Evolutionary conservation across 176 grass and related monocot genomes (phyloP).

Genomic region (Chloris gayana): DNA sequence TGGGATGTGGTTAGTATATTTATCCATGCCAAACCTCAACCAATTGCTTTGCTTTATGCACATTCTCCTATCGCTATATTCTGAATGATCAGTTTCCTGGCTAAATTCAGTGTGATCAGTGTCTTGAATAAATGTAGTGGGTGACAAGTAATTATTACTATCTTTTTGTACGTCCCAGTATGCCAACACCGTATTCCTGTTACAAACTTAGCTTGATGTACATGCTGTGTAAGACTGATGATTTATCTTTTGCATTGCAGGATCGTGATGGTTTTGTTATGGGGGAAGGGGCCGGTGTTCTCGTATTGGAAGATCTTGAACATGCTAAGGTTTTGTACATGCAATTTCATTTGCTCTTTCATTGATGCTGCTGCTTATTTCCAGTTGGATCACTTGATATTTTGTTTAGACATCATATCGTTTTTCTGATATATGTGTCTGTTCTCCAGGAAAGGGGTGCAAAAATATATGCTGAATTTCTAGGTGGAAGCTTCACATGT

Average conservation of each 20-base stretch:
- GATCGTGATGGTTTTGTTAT: constrained; percentile 99
- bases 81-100: constrained; percentile 5
- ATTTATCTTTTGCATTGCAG: constrained; percentile 45
- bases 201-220: constrained; percentile 25
- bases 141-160: neutral
- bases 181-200: constrained; percentile 5
- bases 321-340: constrained; percentile 76
- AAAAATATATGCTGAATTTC: constrained; percentile 93
- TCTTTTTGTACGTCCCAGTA: neutral
- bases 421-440: constrained; percentile 14
- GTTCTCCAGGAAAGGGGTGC: constrained; percentile 84
- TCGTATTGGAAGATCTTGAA: constrained; percentile 97
- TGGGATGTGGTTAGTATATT: constrained; percentile 87
- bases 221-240: constrained; percentile 1
- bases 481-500: constrained; percentile 98
- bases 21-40: neutral
- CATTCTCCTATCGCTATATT: constrained; percentile 30
- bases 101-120: neutral
- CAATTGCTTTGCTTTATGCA: constrained; percentile 22
- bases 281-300: constrained; percentile 97
- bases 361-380: constrained; percentile 24
- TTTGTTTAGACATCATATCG: neutral
- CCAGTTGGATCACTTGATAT: neutral
- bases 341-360: constrained; percentile 16
- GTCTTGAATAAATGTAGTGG: neutral